Evolutionary conservation across 768 basidiomycete genomes (phyloP).

Genomic region (Boletus coccyginus): DNA sequence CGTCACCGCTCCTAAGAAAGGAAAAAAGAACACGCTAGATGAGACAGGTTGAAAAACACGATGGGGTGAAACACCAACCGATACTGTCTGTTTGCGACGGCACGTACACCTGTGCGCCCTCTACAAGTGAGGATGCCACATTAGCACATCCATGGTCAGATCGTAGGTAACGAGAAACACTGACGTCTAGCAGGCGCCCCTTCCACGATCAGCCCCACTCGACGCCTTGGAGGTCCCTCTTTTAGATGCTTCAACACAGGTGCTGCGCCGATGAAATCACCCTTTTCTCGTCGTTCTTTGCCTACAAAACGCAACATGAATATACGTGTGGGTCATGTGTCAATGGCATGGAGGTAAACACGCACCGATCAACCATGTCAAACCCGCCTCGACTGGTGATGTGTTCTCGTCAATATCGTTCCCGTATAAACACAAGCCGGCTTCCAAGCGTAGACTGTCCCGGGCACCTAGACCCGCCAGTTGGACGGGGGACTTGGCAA

Average conservation of each 20-base stretch:
- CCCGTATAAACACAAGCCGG: conserved; percentile 96
- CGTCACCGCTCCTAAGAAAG: conserved; percentile 60
- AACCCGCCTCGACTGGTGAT: conserved; percentile 85
- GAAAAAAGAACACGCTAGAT: conserved; percentile 13
- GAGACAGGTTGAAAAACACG: conserved; percentile 1
- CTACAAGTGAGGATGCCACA: conserved; percentile 37
- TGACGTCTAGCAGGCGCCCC: conserved; percentile 84
- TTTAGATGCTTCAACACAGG: conserved; percentile 72
- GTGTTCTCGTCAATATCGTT: conserved; percentile 88
- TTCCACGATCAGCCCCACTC: conserved; percentile 81
- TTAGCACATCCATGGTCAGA: background rate
- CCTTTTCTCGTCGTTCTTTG: conserved; percentile 73
- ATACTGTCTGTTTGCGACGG: conserved; percentile 54
- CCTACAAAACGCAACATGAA: conserved; percentile 39
- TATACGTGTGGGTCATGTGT: background rate
- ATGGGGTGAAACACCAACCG: conserved; percentile 42
- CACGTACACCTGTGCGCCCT: conserved; percentile 74
- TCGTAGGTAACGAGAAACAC: conserved; percentile 15
- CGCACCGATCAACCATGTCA: conserved; percentile 91
- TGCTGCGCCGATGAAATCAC: conserved; percentile 77
- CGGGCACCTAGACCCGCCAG: conserved; percentile 89
- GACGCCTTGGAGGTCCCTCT: conserved; percentile 69
- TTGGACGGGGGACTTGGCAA: conserved; percentile 66
- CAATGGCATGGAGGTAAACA: background rate
- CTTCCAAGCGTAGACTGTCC: conserved; percentile 92